phyloP scores from a whole-genome alignment of 192 early-diverging fungal genomes.

The Rhizophagus prolifer region DNA sequence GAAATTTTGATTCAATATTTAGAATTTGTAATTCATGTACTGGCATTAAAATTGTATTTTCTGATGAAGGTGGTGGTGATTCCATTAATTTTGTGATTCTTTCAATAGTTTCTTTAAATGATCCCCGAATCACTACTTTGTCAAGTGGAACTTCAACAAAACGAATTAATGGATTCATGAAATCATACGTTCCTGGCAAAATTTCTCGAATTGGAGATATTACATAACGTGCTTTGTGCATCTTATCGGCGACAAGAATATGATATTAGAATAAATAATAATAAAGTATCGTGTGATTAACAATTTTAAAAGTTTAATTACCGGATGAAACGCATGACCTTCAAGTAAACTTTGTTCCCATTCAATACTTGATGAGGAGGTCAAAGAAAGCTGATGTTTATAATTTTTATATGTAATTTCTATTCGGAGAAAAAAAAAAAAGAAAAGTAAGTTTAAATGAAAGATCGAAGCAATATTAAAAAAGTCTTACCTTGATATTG shows the following conservation, averaged over 20 bases:
- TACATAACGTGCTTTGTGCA: constrained; percentile 62
- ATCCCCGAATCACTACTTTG: constrained; percentile 45
- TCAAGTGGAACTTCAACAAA: constrained; percentile 52
- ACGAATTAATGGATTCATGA: constrained; percentile 42
- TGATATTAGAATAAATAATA: not conserved
- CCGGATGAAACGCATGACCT: constrained; percentile 68
- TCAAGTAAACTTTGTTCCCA: constrained; percentile 69
- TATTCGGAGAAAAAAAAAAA: constrained; percentile 6
- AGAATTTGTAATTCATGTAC: constrained; percentile 64
- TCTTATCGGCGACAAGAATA: constrained; percentile 28
- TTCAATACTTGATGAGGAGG: constrained; percentile 47
- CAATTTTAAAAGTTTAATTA: constrained; percentile 16
- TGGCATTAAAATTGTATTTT: constrained; percentile 49
- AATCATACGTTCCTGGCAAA: constrained; percentile 37
- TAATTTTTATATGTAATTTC: constrained; percentile 44
- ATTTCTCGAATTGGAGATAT: constrained; percentile 54
- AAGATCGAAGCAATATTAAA: constrained; percentile 7
- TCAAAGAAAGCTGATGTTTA: constrained; percentile 32
- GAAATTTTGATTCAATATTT: constrained; percentile 51
- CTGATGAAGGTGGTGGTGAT: constrained; percentile 12
- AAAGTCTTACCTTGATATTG: constrained; percentile 49
- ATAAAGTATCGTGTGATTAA: too few relatives aligned
- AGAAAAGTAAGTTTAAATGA: not conserved
- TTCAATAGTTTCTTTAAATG: constrained; percentile 40
- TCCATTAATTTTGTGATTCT: constrained; percentile 37